Percentiles rank a stretch among this genome's conserved stretches.
phyloP scores from a whole-genome alignment of 345 rosid species.

The Linum lewisii region DNA sequence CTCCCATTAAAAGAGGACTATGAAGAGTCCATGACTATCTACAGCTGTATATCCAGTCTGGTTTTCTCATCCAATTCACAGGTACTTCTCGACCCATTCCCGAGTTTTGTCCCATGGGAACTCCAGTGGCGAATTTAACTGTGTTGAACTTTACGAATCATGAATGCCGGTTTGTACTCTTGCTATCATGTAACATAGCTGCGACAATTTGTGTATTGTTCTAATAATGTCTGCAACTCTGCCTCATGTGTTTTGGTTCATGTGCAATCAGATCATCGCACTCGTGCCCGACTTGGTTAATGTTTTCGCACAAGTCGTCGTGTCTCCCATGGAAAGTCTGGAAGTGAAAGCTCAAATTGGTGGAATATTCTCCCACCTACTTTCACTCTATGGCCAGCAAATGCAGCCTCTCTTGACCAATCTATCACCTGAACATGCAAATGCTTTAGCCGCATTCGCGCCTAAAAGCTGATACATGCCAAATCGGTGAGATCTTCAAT shows the following conservation, averaged over 20 bases:
- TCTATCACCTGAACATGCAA: conserved; percentile 75
- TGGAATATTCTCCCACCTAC: conserved; percentile 68
- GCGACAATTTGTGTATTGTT: no score
- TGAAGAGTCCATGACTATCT: conserved; percentile 88
- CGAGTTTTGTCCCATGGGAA: background rate
- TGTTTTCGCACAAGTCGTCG: conserved; percentile 79
- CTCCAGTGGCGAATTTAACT: no score
- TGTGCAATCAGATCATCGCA: conserved; percentile 49
- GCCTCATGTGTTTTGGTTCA: background rate
- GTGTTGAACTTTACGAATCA: no score
- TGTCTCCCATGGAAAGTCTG: conserved; percentile 63
- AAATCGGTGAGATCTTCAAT: background rate
- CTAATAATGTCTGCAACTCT: background rate
- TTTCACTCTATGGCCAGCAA: conserved; percentile 75
- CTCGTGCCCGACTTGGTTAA: conserved; percentile 77
- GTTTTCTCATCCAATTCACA: conserved; percentile 76
- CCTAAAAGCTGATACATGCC: conserved; percentile 35
- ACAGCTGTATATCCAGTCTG: conserved; percentile 68
- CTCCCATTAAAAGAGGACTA: conserved; percentile 93
- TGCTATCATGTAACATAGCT: background rate
- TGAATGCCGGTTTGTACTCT: background rate
- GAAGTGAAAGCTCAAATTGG: conserved; percentile 91
- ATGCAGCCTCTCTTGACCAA: conserved; percentile 67
- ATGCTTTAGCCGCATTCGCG: conserved; percentile 67
- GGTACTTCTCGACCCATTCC: conserved; percentile 29